Conservation (phyloP, 139 green algal species). For the Medakamo hakoo region DNA sequence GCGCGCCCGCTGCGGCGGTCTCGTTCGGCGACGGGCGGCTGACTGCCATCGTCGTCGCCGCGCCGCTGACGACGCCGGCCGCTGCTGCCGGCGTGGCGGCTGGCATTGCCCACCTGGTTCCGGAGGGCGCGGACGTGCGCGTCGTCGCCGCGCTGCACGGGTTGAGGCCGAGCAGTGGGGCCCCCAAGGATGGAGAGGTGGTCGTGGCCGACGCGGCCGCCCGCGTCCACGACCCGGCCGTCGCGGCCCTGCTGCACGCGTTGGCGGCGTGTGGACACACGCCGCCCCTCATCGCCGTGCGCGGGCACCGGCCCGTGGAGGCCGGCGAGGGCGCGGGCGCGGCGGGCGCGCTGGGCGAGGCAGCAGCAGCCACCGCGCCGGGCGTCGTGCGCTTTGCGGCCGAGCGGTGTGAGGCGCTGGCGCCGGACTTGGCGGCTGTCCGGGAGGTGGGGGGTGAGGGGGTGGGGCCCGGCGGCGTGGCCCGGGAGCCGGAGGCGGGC, state of each 20-base stretch:
- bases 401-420: not conserved
- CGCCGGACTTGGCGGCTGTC: not conserved
- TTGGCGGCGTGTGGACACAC: not conserved
- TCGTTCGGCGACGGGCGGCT: not conserved
- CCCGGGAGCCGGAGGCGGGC: no score
- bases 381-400: not conserved
- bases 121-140: no score
- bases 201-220: not conserved
- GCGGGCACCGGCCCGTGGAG: not conserved
- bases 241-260: not conserved
- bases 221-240: not conserved
- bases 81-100: no score
- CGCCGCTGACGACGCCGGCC: not conserved
- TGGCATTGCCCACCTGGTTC: no score
- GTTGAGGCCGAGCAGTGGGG: not conserved
- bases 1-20: not conserved
- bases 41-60: not conserved
- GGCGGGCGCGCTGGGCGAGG: not conserved
- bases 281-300: not conserved
- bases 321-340: not conserved
- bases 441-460: no score
- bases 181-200: not conserved
- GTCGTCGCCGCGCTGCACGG: not conserved
- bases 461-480: no score
- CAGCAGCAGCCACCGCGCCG: no score